Evolutionary conservation across 2,329 filamentous ascomycete species (phyloP).

Genomic region (Beauveria medogensis): DNA sequence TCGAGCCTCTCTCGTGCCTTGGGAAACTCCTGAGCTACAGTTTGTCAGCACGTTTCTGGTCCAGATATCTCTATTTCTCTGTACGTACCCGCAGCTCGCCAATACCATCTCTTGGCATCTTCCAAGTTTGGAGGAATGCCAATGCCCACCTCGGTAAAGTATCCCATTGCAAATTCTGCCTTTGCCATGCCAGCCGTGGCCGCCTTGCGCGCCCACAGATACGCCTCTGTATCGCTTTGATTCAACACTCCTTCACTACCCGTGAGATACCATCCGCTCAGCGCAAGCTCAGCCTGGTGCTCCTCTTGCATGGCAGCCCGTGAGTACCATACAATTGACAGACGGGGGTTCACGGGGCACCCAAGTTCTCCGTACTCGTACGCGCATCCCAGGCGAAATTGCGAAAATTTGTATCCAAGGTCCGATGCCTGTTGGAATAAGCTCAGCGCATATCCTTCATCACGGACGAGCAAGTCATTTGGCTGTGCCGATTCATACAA

Average conservation of each 20-base stretch:
- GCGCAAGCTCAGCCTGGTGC: constrained; percentile 80
- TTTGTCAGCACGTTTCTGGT: background rate
- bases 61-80: background rate
- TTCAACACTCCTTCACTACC: constrained; percentile 79
- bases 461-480: constrained; percentile 68
- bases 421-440: constrained; percentile 81
- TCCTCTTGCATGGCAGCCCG: constrained; percentile 86
- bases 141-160: constrained; percentile 93
- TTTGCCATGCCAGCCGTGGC: constrained; percentile 82
- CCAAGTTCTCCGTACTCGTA: constrained; percentile 86
- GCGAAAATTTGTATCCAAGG: constrained; percentile 89
- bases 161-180: constrained; percentile 95
- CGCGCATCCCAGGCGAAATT: constrained; percentile 79
- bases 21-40: constrained; percentile 79
- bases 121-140: constrained; percentile 79
- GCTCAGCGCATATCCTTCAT: constrained; percentile 72
- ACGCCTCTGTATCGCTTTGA: constrained; percentile 92
- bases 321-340: constrained; percentile 91
- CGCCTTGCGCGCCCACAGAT: constrained; percentile 93
- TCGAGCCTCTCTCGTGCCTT: constrained; percentile 90
- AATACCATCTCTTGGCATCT: constrained; percentile 97
- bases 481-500: constrained; percentile 55
- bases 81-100: constrained; percentile 83
- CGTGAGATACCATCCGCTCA: constrained; percentile 92
- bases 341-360: constrained; percentile 71